Base-by-base conservation (phyloP, 768 basidiomycete genomes). In the Strobilomyces confusus region DNA sequence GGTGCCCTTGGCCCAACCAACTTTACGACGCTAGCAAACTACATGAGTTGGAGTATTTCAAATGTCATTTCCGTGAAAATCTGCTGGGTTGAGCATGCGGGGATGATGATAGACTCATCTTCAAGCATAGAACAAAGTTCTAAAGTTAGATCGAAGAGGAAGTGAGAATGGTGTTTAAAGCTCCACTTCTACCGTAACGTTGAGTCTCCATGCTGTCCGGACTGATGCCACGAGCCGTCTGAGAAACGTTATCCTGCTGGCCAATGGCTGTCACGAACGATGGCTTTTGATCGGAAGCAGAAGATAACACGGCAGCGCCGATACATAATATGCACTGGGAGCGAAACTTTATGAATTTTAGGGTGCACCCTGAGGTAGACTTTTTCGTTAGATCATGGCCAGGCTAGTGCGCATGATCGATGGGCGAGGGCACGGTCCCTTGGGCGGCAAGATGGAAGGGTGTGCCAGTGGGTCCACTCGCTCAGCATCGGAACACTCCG, bases 311-410 rank as follows among this genome's bases (percentile, higher is more conserved):
- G 58, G 51, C 51, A 36, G 26, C 50, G 49, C 40, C 12, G 53
- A 37, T 57, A 72, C 69, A 72, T 72, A 70, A 69, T 72, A 66
- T 51, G 25, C 48, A 50, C 51, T 63, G 63, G 54, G 52, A 56
- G 29, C 48, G 52, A 52, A 62, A 58, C 64, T 55, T 64, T 58
- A 57, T 51, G 51, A 30, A 49, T 54, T 66, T 62, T 58, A 57
- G 69, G 69, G 69, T 70, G 57, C 58, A 59, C 69, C 69, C 69
- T 70, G 69, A 65, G 30, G 48, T 48, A 55, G 56, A 51, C 34
- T 32, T 51, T 54, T 46, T 54, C 48, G 53, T 55, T 54, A 40
- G 44, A 57, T 52, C 57, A 52, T 55, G 57, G 56, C 41, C 49
- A 46, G 54, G 47, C 36, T 23, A 8, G 44, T 41, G n/a, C 15